A percentile compares a stretch with the other conserved stretches of the same genome.
Conservation (phyloP, 768 basidiomycete species). For the Mycena amicta region DNA sequence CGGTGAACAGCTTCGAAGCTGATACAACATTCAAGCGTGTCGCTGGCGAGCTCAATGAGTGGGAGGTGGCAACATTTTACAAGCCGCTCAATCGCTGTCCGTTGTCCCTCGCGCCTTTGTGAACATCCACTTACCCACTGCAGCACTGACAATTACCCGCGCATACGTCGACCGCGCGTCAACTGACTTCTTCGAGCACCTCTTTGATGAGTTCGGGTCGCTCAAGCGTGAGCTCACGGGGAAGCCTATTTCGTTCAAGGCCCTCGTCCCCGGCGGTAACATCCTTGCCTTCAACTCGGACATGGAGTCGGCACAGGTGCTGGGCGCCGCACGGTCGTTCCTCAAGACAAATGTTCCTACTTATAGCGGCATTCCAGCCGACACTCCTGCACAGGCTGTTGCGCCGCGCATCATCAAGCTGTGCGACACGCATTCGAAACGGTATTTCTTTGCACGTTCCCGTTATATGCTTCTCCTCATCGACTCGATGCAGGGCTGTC, state of each 20-base stretch:
- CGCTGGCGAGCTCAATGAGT: slow-evolving; percentile 4
- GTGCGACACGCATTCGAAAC: slow-evolving; percentile 5
- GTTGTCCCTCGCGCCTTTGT: neutral
- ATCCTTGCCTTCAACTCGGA: slow-evolving; percentile 10
- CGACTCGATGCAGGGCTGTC: neutral
- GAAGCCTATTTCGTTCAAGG: slow-evolving; percentile 1
- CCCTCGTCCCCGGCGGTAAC: slow-evolving; percentile 11
- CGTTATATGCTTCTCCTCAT: neutral
- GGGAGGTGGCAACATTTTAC: slow-evolving; percentile 7
- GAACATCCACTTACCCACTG: neutral
- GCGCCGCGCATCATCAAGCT: slow-evolving; percentile 8
- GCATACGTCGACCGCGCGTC: slow-evolving; percentile 7
- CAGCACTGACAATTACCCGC: neutral
- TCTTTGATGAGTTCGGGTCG: slow-evolving; percentile 9
- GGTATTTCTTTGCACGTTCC: neutral
- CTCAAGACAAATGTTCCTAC: slow-evolving; percentile 6
- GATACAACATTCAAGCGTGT: slow-evolving; percentile 13
- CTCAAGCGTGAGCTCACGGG: slow-evolving; percentile 4
- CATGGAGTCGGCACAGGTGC: slow-evolving; percentile 16
- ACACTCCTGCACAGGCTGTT: neutral
- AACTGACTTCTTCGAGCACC: slow-evolving; percentile 2
- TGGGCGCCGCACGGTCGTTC: slow-evolving; percentile 6
- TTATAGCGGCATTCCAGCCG: slow-evolving; percentile 10
- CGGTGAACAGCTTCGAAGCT: slow-evolving; percentile 2
- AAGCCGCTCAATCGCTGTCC: slow-evolving; percentile 1